These are phyloP conservation scores for Pyrenula aspistea DNA, from an alignment of 495 filamentous ascomycete species.

Conservation along the genomic window DNA sequence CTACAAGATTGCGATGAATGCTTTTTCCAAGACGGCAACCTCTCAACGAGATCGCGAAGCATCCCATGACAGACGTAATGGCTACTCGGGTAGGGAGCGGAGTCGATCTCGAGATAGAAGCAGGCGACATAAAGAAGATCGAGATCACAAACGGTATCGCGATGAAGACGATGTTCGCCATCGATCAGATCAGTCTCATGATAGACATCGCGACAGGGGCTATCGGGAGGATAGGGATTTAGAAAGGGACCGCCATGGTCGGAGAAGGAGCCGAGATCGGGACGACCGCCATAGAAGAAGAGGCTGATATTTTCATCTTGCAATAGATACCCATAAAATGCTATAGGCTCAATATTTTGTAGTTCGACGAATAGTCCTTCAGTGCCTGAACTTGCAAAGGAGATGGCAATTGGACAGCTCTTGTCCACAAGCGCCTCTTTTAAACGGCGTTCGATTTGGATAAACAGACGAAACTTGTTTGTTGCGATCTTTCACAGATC, in stretches of 20 bases:
- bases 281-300: not conserved
- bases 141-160: slow-evolving; percentile 9
- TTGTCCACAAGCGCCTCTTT: too few relatives aligned
- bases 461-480: too few relatives aligned
- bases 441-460: too few relatives aligned
- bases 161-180: slow-evolving; percentile 12
- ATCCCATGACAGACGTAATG: slow-evolving; percentile 2
- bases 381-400: too few relatives aligned
- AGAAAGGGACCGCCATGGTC: slow-evolving; percentile 6
- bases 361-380: too few relatives aligned
- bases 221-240: not conserved
- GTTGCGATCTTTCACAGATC: too few relatives aligned
- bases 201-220: not conserved
- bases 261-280: not conserved
- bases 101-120: slow-evolving; percentile 9
- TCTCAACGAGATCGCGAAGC: slow-evolving; percentile 3
- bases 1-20: slow-evolving; percentile 3
- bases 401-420: too few relatives aligned
- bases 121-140: not conserved
- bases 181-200: not conserved
- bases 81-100: slow-evolving; percentile 13
- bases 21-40: slow-evolving; percentile 8
- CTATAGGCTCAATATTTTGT: too few relatives aligned
- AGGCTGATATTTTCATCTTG: too few relatives aligned
- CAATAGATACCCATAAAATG: too few relatives aligned